phyloP scores from a whole-genome alignment of 2,329 filamentous ascomycete species.

The Fusarium sp. region DNA sequence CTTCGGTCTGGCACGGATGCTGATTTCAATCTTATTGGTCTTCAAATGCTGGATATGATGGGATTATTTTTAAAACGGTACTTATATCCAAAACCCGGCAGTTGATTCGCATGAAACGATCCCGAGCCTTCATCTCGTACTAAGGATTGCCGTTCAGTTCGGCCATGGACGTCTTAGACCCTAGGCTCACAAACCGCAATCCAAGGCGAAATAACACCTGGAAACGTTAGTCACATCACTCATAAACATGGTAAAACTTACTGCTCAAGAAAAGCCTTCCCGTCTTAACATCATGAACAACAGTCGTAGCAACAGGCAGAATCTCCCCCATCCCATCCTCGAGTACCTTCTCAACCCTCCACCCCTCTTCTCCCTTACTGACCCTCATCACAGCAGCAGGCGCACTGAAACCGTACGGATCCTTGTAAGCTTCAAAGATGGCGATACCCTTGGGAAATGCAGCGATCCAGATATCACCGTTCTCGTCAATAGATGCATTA shows the following conservation, averaged over 20 bases:
- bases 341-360: constrained; percentile 39
- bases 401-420: constrained; percentile 20
- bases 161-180: too few species aligned
- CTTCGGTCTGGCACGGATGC: too few species aligned
- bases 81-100: too few species aligned
- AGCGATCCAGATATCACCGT: constrained; percentile 38
- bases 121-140: too few species aligned
- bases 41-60: too few species aligned
- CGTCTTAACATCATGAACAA: constrained; percentile 41
- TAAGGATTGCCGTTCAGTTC: too few species aligned
- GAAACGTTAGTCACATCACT: background rate
- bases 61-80: too few species aligned
- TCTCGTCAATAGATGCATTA: constrained; percentile 40
- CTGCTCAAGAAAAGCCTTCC: constrained; percentile 42
- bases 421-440: constrained; percentile 23
- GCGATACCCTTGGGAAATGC: constrained; percentile 31
- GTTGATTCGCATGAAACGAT: too few species aligned
- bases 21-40: too few species aligned
- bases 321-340: constrained; percentile 36
- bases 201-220: constrained; percentile 43
- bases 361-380: constrained; percentile 2
- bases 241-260: background rate
- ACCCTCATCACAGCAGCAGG: constrained; percentile 30
- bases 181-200: constrained; percentile 38
- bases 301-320: constrained; percentile 40